phyloP scores from a whole-genome alignment of 306 rosid species.

The Calophaca sinica region DNA sequence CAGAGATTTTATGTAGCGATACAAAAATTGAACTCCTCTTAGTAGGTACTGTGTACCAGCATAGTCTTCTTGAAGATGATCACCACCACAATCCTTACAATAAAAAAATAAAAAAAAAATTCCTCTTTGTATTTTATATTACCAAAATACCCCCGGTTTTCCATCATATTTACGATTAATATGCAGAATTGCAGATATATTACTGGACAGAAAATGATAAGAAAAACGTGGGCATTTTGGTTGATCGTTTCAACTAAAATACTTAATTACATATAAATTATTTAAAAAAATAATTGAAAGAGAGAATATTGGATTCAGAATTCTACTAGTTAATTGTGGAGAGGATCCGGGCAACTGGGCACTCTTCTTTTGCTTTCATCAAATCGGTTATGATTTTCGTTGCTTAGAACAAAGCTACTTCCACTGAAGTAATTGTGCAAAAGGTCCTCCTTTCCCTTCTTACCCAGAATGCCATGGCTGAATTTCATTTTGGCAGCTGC shows the following conservation, averaged over 20 bases:
- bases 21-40: too few species aligned
- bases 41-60: too few species aligned
- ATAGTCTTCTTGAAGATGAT: too few species aligned
- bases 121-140: conserved; percentile 18
- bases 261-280: conserved; percentile 18
- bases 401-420: conserved; percentile 42
- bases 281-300: neutral
- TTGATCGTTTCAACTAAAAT: conserved; percentile 36
- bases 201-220: conserved; percentile 39
- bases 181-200: neutral
- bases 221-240: conserved; percentile 86
- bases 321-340: conserved; percentile 72
- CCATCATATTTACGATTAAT: conserved; percentile 47
- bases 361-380: conserved; percentile 71
- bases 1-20: too few species aligned
- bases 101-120: neutral
- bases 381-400: conserved; percentile 51
- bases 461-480: conserved; percentile 30
- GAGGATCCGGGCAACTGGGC: conserved; percentile 96
- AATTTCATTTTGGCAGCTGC: conserved; percentile 28
- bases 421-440: conserved; percentile 56
- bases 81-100: too few species aligned
- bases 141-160: conserved; percentile 86
- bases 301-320: conserved; percentile 1
- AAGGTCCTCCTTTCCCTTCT: conserved; percentile 49